Evolutionary conservation across 352 stramenopile species (phyloP).

Genomic region (Peronosclerospora sorghi): DNA sequence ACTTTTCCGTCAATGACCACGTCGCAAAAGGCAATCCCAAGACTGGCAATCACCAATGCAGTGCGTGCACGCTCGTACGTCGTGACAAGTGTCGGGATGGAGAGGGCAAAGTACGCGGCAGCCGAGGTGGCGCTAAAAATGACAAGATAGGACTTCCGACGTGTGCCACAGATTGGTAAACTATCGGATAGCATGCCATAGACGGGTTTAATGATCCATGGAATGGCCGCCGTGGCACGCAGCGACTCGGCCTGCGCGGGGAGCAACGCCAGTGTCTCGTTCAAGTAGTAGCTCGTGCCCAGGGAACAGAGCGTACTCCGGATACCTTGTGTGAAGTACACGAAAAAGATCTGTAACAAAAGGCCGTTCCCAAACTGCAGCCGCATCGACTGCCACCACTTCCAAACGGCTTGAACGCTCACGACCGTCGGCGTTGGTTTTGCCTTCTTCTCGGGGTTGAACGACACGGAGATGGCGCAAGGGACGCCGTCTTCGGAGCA

Average conservation of each 20-base stretch:
- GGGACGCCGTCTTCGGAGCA: background rate
- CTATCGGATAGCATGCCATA: conserved; percentile 74
- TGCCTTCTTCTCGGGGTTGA: conserved; percentile 6
- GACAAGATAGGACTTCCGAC: conserved; percentile 71
- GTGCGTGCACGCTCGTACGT: conserved; percentile 41
- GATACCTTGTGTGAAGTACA: conserved; percentile 76
- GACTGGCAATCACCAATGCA: conserved; percentile 58
- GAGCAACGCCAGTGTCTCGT: conserved; percentile 55
- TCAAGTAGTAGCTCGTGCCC: conserved; percentile 71
- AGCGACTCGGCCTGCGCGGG: conserved; percentile 58
- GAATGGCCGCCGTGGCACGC: conserved; percentile 52
- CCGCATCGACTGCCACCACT: conserved; percentile 54
- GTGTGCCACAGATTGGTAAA: conserved; percentile 57
- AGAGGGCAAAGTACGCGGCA: conserved; percentile 47
- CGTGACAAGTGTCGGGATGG: conserved; percentile 41
- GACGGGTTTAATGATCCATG: conserved; percentile 75
- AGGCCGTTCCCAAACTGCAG: conserved; percentile 56
- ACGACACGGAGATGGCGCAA: background rate
- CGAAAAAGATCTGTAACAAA: conserved; percentile 73
- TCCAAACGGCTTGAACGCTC: conserved; percentile 25
- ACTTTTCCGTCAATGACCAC: conserved; percentile 76
- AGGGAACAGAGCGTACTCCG: conserved; percentile 66
- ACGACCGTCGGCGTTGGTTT: conserved; percentile 5
- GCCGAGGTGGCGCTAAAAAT: conserved; percentile 56
- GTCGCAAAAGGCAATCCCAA: conserved; percentile 72